Percentiles rank a stretch among this genome's conserved stretches.
These are phyloP conservation scores for Martensiomyces pterosporus DNA, from an alignment of 192 early-diverging fungal genomes.

Conservation along the genomic window DNA sequence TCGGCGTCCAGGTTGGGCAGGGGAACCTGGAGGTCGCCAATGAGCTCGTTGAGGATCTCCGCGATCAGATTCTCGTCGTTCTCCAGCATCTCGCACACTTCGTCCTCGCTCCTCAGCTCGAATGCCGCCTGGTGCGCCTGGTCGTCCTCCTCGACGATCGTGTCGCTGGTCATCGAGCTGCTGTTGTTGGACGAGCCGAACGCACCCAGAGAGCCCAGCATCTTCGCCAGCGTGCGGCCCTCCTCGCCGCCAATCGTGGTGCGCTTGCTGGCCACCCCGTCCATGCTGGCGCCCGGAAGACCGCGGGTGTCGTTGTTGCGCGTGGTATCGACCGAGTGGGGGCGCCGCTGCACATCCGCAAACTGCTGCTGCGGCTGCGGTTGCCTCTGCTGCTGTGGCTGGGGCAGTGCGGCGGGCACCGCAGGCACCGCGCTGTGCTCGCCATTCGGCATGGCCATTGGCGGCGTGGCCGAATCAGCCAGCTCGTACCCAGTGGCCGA, in stretches of 20 bases:
- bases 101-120: conserved; percentile 34
- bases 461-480: conserved; percentile 16
- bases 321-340: conserved; percentile 24
- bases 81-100: conserved; percentile 51
- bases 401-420: conserved; percentile 5
- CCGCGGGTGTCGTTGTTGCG: background rate
- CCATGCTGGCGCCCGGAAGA: conserved; percentile 2
- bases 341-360: conserved; percentile 15
- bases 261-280: conserved; percentile 18
- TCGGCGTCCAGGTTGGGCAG: conserved; percentile 75
- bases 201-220: conserved; percentile 37
- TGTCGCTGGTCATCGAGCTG: conserved; percentile 5
- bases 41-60: conserved; percentile 86
- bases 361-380: conserved; percentile 7
- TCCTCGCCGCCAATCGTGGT: conserved; percentile 36
- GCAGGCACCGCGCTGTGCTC: conserved; percentile 1
- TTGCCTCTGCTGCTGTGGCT: no score
- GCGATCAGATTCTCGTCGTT: conserved; percentile 63
- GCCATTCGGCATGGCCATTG: conserved; percentile 1
- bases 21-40: conserved; percentile 86
- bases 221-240: conserved; percentile 39
- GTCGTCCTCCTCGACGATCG: conserved; percentile 19
- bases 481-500: conserved; percentile 42
- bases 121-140: conserved; percentile 8
- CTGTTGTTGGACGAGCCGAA: conserved; percentile 8